Base-by-base conservation (phyloP, 306 rosid species). In the Dryas alaskensis region DNA sequence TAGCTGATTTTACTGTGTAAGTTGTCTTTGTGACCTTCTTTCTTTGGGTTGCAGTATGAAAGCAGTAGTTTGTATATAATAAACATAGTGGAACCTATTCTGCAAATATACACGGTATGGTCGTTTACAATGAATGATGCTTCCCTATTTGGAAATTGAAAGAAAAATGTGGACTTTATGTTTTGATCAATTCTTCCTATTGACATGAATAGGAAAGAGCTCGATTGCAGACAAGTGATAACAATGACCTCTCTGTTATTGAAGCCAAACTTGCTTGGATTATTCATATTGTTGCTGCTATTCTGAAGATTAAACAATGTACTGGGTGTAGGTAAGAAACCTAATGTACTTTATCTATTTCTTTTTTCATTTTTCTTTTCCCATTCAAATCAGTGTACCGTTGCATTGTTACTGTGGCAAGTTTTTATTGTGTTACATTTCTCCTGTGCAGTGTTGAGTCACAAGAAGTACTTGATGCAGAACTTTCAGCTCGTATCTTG, bases 241-340 rank as follows among this genome's bases (percentile, higher is more conserved):
- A 75, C 79, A 85, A 81, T 45, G 97, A 92, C 75, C 89, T 94
- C 53, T 57, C 92, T 47, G 84, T 91, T 69, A 78, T 88, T 69
- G 99, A 94, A 82, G 99, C 89, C 75, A 94, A 94, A 80, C 96
- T 94, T 80, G 91, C 99, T 72, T 94, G 99, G 99, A 87, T 94
- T 81, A 92, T 92, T 73, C 99, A 94, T 84, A 94, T 94, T 50
- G 85, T 90, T 79, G 99, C 97, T 80, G 96, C 99, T 60, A 87
- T 94, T 79, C 84, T 94, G 65, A 94, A 94, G 81, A 86, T 84
- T 78, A 94, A 94, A 79, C 97, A 89, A 75, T 86, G 90, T 80
- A 84, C 92, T 55, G 97, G 96, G 61, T 94, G 98, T 73, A 94
- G 98, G 99, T 92, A 88, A 77, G 76, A 55, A 42, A 53, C 52